Evolutionary conservation across 2,329 filamentous ascomycete genomes (phyloP).

Genomic region (Pseudocercospora cruenta): DNA sequence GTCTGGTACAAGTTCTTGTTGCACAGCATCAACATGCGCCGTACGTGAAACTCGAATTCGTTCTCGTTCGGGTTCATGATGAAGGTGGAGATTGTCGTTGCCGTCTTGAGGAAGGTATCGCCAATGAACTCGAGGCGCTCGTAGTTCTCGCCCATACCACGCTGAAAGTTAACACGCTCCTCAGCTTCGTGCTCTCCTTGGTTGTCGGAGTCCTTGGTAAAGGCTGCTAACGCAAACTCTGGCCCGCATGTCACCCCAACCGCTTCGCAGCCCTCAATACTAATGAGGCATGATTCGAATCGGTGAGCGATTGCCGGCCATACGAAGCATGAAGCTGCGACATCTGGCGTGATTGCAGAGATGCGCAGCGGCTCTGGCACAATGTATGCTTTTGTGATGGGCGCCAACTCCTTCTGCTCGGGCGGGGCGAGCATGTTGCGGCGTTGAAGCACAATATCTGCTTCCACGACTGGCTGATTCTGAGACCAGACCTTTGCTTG

Average conservation of each 20-base stretch:
- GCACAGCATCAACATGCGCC: conserved; percentile 87
- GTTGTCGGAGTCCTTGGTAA: conserved; percentile 92
- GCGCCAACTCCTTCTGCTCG: conserved; percentile 56
- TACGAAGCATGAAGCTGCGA: conserved; percentile 73
- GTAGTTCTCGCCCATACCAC: conserved; percentile 92
- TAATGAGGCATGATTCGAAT: conserved; percentile 79
- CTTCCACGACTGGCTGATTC: conserved; percentile 80
- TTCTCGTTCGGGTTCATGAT: conserved; percentile 74
- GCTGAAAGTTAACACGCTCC: conserved; percentile 72
- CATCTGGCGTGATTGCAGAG: conserved; percentile 69
- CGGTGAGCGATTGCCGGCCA: conserved; percentile 85
- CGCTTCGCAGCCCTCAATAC: conserved; percentile 70
- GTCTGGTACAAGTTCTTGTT: conserved; percentile 86
- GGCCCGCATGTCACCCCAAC: conserved; percentile 68
- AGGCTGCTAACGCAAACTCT: conserved; percentile 77
- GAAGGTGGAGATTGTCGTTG: conserved; percentile 85
- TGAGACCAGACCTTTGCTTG: conserved; percentile 57
- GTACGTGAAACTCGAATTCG: conserved; percentile 86
- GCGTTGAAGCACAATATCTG: conserved; percentile 73
- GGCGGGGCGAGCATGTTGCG: conserved; percentile 79
- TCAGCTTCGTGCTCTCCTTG: conserved; percentile 68
- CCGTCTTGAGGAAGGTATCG: conserved; percentile 94
- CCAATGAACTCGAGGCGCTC: conserved; percentile 92
- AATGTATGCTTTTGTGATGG: conserved; percentile 59
- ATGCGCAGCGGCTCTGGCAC: conserved; percentile 77